These are phyloP conservation scores for Myotisia sp. DNA, from an alignment of 2,329 filamentous ascomycete species.

Conservation along the genomic window DNA sequence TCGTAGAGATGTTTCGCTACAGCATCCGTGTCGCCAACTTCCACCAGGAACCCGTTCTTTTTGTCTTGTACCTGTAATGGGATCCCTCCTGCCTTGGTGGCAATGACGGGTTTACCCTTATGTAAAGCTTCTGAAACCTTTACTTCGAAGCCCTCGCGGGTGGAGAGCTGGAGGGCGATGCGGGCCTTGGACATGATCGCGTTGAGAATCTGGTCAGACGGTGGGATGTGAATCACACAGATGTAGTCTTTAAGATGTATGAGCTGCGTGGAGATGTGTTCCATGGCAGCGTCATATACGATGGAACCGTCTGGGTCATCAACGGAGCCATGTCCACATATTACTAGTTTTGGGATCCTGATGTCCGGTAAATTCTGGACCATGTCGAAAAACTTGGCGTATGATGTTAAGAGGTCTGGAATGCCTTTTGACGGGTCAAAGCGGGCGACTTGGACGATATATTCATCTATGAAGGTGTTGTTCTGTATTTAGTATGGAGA, in stretches of 20 bases:
- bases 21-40: slow-evolving; percentile 53
- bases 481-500: slow-evolving; percentile 24
- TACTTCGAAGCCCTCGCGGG: slow-evolving; percentile 70
- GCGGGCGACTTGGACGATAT: slow-evolving; percentile 66
- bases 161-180: slow-evolving; percentile 65
- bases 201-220: slow-evolving; percentile 69
- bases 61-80: slow-evolving; percentile 60
- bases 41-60: slow-evolving; percentile 60
- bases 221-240: slow-evolving; percentile 60
- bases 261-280: slow-evolving; percentile 50
- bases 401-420: slow-evolving; percentile 59
- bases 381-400: slow-evolving; percentile 54
- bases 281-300: slow-evolving; percentile 59
- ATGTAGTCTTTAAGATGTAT: slow-evolving; percentile 50
- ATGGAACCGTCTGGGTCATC: slow-evolving; percentile 64
- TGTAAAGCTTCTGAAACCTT: slow-evolving; percentile 75
- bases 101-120: slow-evolving; percentile 65
- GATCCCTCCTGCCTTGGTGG: slow-evolving; percentile 62
- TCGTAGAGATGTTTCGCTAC: slow-evolving; percentile 34
- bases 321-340: slow-evolving; percentile 65
- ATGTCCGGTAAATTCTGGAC: slow-evolving; percentile 37
- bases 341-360: slow-evolving; percentile 53
- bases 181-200: slow-evolving; percentile 57
- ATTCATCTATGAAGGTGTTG: slow-evolving; percentile 38
- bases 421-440: slow-evolving; percentile 79